Percentiles rank a stretch among this genome's conserved stretches.
These are phyloP conservation scores for Citrullus amarus DNA, from an alignment of 306 rosid species.

Conservation along the genomic window DNA sequence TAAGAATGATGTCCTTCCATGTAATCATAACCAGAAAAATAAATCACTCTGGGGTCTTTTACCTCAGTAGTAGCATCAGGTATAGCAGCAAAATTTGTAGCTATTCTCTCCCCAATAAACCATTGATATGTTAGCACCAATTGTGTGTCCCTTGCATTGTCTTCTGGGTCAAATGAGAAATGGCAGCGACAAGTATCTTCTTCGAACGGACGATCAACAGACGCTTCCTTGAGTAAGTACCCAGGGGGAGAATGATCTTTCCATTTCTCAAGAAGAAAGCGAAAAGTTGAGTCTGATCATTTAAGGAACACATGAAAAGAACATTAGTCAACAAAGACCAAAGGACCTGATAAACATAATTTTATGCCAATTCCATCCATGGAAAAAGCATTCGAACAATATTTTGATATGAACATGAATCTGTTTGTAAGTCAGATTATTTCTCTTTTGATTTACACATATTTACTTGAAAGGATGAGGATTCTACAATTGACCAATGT, in stretches of 20 bases:
- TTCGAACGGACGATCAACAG: slow-evolving; percentile 72
- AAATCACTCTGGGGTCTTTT: slow-evolving; percentile 3
- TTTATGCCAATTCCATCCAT: not conserved
- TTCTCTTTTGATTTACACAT: not conserved
- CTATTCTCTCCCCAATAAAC: slow-evolving; percentile 72
- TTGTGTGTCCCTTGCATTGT: slow-evolving; percentile 27
- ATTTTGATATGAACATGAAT: not conserved
- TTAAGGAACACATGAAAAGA: slow-evolving; percentile 2
- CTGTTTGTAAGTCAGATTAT: not conserved
- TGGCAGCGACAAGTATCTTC: slow-evolving; percentile 83
- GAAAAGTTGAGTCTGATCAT: slow-evolving; percentile 62
- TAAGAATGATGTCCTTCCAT: not conserved
- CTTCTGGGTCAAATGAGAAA: slow-evolving; percentile 57
- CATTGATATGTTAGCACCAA: slow-evolving; percentile 72
- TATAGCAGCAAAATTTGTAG: slow-evolving; percentile 48
- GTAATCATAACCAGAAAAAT: not conserved
- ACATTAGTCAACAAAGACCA: not conserved
- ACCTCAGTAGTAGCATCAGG: slow-evolving; percentile 80
- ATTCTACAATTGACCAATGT: not conserved
- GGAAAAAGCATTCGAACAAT: not conserved
- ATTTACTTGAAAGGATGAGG: not conserved
- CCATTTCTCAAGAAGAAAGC: slow-evolving; percentile 82
- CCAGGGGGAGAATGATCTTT: slow-evolving; percentile 66
- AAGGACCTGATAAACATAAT: not conserved
- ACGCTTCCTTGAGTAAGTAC: slow-evolving; percentile 60